Evolutionary conservation across 2,329 filamentous ascomycete genomes (phyloP), one percentile per base, ranked within the genome.

Genomic region (Fusarium odoratissimum): DNA sequence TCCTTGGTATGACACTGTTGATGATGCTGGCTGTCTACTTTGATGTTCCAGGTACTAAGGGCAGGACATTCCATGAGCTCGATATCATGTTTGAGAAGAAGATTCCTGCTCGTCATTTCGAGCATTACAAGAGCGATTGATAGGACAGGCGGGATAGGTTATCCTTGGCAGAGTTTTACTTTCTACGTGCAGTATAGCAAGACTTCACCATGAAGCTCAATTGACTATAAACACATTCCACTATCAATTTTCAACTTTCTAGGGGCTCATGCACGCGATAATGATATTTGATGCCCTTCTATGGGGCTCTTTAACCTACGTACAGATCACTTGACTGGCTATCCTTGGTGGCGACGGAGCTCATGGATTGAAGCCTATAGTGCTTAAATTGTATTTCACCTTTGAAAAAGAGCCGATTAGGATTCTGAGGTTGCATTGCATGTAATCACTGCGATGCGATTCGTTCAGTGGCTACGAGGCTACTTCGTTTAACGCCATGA

Each of bases 11-110:
- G 63, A 58, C 60, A 2, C 2, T 58, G n/a, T 44, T 64, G 49
- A 38, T 57, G 37, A 64, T 66, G 9, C 3, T 49, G 17, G 49
- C 28, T 23, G 63, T 65, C 14, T 66, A 35, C 42, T 58, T 66
- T 21, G 63, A 66, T 23, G 60, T 66, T 7, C 63, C 60, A 8
- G 63, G 63, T 8, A 65, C 63, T 13, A 66, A 23, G 25, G 60
- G 60, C 17, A 65, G 60, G 6, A 66, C 63, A 2, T 66, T 64
- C 38, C 31, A 64, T 23, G 63, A 66, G 12, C 42, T 66, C 2
- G 63, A 66, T 5, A 33, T 64, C n/a, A 66, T 58, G 63, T 58
- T 66, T 17, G 49, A 66, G 49, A 65, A 33, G 42, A 58, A 19
- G 19, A 48, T 64, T 11, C 25, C 62, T 16, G 59, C 62, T 37